Evolutionary conservation across 768 basidiomycete species (phyloP).

Genomic region (Boletales sp.): DNA sequence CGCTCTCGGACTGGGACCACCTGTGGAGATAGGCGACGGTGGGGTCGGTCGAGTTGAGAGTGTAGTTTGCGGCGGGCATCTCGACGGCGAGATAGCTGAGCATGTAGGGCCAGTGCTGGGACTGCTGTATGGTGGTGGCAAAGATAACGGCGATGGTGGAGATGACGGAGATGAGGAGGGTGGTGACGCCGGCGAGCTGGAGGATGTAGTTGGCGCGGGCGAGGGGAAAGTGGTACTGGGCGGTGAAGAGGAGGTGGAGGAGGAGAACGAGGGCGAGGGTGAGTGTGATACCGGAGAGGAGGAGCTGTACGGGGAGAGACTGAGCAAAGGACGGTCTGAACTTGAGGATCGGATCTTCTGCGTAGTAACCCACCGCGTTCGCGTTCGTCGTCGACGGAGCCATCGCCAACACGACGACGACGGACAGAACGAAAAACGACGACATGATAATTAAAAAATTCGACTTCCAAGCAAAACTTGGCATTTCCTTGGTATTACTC

Average conservation of each 20-base stretch:
- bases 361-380: conserved; percentile 8
- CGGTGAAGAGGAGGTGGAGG: conserved; percentile 91
- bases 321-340: conserved; percentile 80
- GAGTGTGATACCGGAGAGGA: conserved; percentile 79
- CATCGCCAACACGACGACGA: not conserved
- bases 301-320: conserved; percentile 88
- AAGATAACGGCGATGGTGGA: conserved; percentile 79
- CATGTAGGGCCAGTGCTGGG: conserved; percentile 91
- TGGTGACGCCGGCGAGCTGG: conserved; percentile 79
- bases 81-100: conserved; percentile 84
- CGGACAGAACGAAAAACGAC: not conserved
- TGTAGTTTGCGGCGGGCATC: conserved; percentile 38
- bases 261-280: conserved; percentile 83
- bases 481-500: no score
- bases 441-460: no score
- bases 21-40: conserved; percentile 17
- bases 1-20: conserved; percentile 66
- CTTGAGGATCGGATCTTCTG: conserved; percentile 67
- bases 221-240: conserved; percentile 93
- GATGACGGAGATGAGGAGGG: conserved; percentile 72
- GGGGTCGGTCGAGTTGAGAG: conserved; percentile 18
- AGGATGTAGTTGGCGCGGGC: conserved; percentile 89
- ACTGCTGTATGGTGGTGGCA: conserved; percentile 52
- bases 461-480: no score
- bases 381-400: no score